phyloP scores from a whole-genome alignment of 495 filamentous ascomycete genomes.

The Hapsidospora chrysogenum region DNA sequence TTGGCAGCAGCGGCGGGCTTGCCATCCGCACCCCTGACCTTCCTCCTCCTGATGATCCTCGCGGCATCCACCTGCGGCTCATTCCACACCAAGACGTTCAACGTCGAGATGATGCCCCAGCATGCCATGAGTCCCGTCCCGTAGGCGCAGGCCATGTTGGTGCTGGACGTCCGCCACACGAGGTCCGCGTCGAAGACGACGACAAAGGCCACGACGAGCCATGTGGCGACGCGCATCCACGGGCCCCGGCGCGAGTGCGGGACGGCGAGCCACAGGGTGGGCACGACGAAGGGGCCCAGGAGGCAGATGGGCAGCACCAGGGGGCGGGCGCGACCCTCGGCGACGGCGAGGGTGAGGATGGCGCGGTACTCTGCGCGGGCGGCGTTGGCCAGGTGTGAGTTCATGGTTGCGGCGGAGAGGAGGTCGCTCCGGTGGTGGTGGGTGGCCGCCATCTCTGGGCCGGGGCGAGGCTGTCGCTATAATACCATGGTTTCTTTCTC shows the following conservation, averaged over 20 bases:
- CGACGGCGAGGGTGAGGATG: slow-evolving; percentile 1
- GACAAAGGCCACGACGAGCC: slow-evolving; percentile 29
- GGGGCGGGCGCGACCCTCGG: slow-evolving; percentile 26
- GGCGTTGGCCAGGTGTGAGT: neutral
- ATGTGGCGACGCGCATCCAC: slow-evolving; percentile 31
- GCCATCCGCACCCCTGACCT: slow-evolving; percentile 13
- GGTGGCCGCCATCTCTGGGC: no score
- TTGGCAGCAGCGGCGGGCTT: neutral
- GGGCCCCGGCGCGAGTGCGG: slow-evolving; percentile 31
- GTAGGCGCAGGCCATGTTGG: slow-evolving; percentile 45
- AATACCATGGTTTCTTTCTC: no score
- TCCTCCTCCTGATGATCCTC: slow-evolving; percentile 39
- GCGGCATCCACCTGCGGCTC: slow-evolving; percentile 48
- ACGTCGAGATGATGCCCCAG: slow-evolving; percentile 52
- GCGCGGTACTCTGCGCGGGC: neutral
- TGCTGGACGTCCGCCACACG: slow-evolving; percentile 31
- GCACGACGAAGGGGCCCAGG: slow-evolving; percentile 29
- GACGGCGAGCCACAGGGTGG: slow-evolving; percentile 39
- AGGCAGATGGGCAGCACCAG: slow-evolving; percentile 39
- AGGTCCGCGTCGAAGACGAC: slow-evolving; percentile 20
- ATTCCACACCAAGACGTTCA: slow-evolving; percentile 43
- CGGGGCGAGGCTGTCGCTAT: no score
- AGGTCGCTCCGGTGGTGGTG: no score
- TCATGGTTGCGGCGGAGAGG: no score
- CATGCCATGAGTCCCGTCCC: slow-evolving; percentile 45